phyloP scores from a whole-genome alignment of 306 rosid genomes.

The Rosa rugosa region DNA sequence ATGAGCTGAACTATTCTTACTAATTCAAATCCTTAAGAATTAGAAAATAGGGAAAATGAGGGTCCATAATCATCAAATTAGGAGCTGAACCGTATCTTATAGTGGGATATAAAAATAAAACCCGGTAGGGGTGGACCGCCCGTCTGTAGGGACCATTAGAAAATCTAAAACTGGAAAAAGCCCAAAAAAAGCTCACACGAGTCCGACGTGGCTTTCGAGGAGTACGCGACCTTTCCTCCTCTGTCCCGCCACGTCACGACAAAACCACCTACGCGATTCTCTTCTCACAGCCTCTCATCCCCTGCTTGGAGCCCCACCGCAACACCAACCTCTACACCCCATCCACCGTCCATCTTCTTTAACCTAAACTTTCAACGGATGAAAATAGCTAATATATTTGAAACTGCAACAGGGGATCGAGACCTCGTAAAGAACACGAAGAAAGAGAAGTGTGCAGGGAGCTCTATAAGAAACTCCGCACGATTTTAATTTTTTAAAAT shows the following conservation, averaged over 20 bases:
- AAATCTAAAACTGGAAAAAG: not conserved
- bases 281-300: not conserved
- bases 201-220: slow-evolving; percentile 24
- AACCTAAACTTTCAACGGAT: not conserved
- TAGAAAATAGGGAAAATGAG: not conserved
- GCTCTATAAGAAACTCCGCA: slow-evolving; percentile 36
- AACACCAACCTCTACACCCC: not conserved
- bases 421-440: not conserved
- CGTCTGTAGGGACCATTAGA: not conserved
- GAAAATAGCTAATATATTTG: accelerated
- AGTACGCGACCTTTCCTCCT: slow-evolving; percentile 1
- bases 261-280: slow-evolving; percentile 20
- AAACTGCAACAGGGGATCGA: not conserved
- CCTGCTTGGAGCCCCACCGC: not conserved
- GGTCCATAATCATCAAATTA: no score
- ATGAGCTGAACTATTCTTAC: no score
- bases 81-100: no score
- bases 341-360: not conserved
- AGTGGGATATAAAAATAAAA: no score
- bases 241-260: slow-evolving; percentile 17
- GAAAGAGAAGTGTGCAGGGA: not conserved
- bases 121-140: slow-evolving; percentile 4
- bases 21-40: no score
- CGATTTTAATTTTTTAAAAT: not conserved
- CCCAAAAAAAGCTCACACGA: not conserved